phyloP scores from a whole-genome alignment of 1,284 basidiomycete genomes.

The Somion occarium region DNA sequence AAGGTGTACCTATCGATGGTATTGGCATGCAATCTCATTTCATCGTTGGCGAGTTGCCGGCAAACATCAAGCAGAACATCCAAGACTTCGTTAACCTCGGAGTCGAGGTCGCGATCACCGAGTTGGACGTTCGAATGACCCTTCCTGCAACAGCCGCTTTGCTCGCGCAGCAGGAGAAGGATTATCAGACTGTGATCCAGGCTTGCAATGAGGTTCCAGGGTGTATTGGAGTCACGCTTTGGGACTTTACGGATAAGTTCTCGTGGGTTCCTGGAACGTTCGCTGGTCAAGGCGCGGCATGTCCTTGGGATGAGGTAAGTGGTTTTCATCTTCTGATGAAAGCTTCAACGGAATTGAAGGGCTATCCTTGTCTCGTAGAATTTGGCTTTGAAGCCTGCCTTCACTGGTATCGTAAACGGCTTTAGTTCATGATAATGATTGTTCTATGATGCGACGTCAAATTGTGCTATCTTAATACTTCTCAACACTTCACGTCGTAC shows the following conservation, averaged over 20 bases:
- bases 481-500: too few relatives aligned
- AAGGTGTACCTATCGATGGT: slow-evolving; percentile 46
- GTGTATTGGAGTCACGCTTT: slow-evolving; percentile 46
- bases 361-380: neutral
- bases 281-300: slow-evolving; percentile 31
- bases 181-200: slow-evolving; percentile 40
- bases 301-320: slow-evolving; percentile 30
- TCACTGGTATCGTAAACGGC: slow-evolving; percentile 2
- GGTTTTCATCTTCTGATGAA: neutral
- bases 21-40: slow-evolving; percentile 48
- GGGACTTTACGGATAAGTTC: slow-evolving; percentile 46
- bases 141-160: slow-evolving; percentile 42
- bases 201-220: slow-evolving; percentile 38
- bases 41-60: slow-evolving; percentile 43
- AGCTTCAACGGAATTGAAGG: neutral
- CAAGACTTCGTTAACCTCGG: slow-evolving; percentile 43
- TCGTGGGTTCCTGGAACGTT: slow-evolving; percentile 33
- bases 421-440: neutral
- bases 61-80: slow-evolving; percentile 37
- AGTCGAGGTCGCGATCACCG: slow-evolving; percentile 51
- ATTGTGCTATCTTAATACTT: too few relatives aligned
- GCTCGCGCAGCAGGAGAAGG: slow-evolving; percentile 43
- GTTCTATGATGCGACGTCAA: too few relatives aligned
- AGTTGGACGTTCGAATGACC: slow-evolving; percentile 50
- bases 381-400: slow-evolving; percentile 5